These are phyloP conservation scores for Trametes punicea DNA, from an alignment of 768 basidiomycete genomes.

Conservation along the genomic window DNA sequence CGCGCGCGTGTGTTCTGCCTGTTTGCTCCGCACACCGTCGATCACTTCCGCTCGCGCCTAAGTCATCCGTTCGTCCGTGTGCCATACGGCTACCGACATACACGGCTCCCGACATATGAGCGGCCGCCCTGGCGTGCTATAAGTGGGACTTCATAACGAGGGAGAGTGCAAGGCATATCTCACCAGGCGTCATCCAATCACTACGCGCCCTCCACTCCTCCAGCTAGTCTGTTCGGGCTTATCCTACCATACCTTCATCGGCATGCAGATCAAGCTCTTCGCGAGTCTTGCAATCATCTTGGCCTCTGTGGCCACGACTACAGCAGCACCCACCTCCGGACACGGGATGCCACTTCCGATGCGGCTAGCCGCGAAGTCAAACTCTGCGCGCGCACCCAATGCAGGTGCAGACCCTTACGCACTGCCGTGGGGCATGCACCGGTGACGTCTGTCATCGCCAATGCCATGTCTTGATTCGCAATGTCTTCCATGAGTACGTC, in stretches of 20 bases:
- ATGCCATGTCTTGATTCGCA: background rate
- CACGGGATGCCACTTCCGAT: constrained; percentile 5
- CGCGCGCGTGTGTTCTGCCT: background rate
- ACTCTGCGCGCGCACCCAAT: constrained; percentile 4
- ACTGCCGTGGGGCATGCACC: constrained; percentile 4
- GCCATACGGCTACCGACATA: background rate
- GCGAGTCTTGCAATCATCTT: background rate
- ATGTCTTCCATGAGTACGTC: background rate
- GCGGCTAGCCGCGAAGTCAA: constrained; percentile 1
- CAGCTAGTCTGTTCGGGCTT: background rate
- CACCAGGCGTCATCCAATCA: background rate
- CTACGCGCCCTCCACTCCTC: background rate
- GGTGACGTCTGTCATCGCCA: background rate
- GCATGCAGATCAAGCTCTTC: background rate
- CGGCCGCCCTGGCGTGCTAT: no score
- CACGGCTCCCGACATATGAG: no score
- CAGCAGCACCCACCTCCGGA: background rate
- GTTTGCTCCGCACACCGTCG: background rate
- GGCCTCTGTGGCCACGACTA: background rate
- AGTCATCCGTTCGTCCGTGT: background rate
- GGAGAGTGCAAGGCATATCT: background rate
- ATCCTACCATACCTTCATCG: background rate
- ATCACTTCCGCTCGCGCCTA: background rate
- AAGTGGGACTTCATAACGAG: no score
- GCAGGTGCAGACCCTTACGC: background rate